These are phyloP conservation scores for Echium plantagineum DNA, from an alignment of 257 asterid species.

Conservation along the genomic window DNA sequence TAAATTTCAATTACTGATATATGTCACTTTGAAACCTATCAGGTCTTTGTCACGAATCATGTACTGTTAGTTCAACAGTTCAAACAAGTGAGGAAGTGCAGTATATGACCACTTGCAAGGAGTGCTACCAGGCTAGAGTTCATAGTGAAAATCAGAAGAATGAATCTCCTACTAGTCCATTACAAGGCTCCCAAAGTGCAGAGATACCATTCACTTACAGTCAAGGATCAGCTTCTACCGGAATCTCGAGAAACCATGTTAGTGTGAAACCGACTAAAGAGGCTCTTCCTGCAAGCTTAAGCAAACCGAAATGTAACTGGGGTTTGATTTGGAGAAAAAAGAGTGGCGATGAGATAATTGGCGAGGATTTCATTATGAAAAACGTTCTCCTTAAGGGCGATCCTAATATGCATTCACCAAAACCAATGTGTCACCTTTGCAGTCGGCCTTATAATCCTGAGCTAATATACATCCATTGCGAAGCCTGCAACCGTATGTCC, in stretches of 20 bases:
- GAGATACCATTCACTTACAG: conserved; percentile 15
- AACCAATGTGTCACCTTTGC: conserved; percentile 50
- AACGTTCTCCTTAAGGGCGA: conserved; percentile 47
- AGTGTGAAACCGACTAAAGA: conserved; percentile 24
- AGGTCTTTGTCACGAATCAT: conserved; percentile 64
- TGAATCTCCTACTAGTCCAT: conserved; percentile 50
- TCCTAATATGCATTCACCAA: conserved; percentile 11
- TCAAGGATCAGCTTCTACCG: conserved; percentile 26
- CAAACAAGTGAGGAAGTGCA: conserved; percentile 25
- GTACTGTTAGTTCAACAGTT: conserved; percentile 41
- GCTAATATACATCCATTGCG: conserved; percentile 62
- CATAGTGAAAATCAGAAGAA: conserved; percentile 22
- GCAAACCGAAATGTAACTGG: conserved; percentile 32
- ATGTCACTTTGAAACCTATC: conserved; percentile 10
- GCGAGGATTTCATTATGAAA: conserved; percentile 41
- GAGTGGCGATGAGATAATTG: conserved; percentile 22
- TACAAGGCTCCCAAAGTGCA: conserved; percentile 28
- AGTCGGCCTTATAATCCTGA: conserved; percentile 36
- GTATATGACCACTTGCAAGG: conserved; percentile 43
- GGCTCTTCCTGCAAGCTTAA: conserved; percentile 27
- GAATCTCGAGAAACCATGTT: conserved; percentile 20
- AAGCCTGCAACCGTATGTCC: conserved; percentile 53
- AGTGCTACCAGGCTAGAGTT: conserved; percentile 31
- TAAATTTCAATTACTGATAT: conserved; percentile 3
- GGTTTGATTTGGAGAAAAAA: conserved; percentile 71